Conservation (phyloP, 345 rosid genomes). For the Eucalyptus regnans region DNA sequence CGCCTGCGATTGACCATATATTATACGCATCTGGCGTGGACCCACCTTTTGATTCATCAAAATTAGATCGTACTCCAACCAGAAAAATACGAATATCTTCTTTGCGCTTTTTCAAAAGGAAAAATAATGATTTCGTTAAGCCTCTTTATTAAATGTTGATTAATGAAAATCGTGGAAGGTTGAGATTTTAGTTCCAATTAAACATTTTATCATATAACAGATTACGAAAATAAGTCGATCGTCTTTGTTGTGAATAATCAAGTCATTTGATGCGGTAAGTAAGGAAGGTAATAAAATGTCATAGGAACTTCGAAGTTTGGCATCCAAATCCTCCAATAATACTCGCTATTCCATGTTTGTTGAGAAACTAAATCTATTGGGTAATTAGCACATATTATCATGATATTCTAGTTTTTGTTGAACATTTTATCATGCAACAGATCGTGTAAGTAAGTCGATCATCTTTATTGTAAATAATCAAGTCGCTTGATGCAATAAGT, state of each 20-base stretch:
- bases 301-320: rapidly evolving
- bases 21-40: not conserved
- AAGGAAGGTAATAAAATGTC: not conserved
- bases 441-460: not conserved
- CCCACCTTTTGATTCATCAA: not conserved
- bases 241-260: not conserved
- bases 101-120: not conserved
- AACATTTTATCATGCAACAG: not conserved
- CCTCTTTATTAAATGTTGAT: not conserved
- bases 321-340: not conserved
- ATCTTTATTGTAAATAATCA: not conserved
- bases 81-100: not conserved
- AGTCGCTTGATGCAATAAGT: not conserved
- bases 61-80: not conserved
- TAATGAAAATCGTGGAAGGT: not conserved
- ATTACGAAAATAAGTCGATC: not conserved
- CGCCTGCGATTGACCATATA: not conserved
- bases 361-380: not conserved
- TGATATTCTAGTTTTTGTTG: not conserved
- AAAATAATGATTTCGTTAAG: not conserved
- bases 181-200: not conserved
- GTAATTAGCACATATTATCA: not conserved
- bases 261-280: not conserved
- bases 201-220: rapidly evolving
- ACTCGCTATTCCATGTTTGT: not conserved